Conservation (phyloP, 2,329 filamentous ascomycete genomes). For the Claviceps cyperi region DNA sequence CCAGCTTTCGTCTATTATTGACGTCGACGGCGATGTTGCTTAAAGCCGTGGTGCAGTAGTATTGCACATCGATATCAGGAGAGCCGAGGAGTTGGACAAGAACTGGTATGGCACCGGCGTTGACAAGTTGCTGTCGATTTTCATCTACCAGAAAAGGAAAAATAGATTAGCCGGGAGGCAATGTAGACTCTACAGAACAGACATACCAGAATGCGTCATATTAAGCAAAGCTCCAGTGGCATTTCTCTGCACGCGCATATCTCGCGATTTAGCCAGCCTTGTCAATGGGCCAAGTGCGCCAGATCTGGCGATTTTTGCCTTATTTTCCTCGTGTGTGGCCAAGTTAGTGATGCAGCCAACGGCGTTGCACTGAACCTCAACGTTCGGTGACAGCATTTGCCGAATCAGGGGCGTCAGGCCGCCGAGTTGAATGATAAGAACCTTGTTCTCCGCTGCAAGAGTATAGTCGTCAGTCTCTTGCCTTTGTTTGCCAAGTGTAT, state of each 20-base stretch:
- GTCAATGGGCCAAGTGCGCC: constrained; percentile 86
- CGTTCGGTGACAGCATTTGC: constrained; percentile 96
- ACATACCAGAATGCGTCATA: constrained; percentile 93
- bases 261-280: constrained; percentile 85
- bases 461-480: constrained; percentile 25
- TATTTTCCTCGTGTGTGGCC: constrained; percentile 97
- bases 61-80: constrained; percentile 91
- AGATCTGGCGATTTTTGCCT: constrained; percentile 93
- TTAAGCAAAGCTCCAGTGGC: constrained; percentile 92
- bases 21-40: constrained; percentile 97
- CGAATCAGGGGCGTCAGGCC: constrained; percentile 84
- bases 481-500: neutral
- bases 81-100: constrained; percentile 90
- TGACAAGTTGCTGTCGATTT: constrained; percentile 93
- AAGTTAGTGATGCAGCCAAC: constrained; percentile 98
- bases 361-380: constrained; percentile 97
- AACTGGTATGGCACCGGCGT: constrained; percentile 93
- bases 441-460: constrained; percentile 83
- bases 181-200: neutral
- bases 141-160: constrained; percentile 48
- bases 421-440: constrained; percentile 83
- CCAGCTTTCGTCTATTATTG: constrained; percentile 78
- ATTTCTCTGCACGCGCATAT: constrained; percentile 97
- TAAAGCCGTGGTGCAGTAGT: constrained; percentile 95
- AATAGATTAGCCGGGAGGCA: neutral